Base-by-base conservation (phyloP, 805 yeast genomes). In the Kluyveromyces starmeri region DNA sequence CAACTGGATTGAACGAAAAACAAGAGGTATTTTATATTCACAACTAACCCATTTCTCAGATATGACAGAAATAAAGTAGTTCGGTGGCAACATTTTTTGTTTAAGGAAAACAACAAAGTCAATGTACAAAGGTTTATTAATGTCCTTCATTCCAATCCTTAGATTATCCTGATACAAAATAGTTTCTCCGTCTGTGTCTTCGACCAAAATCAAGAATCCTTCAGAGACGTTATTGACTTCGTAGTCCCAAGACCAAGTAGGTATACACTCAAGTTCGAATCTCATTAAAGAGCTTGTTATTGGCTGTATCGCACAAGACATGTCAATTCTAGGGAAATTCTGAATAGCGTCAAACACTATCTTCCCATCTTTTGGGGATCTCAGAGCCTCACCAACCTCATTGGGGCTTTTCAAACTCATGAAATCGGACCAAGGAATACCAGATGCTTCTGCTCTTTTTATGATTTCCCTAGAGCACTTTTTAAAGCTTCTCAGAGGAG, bases 11-110 rank as follows among this genome's bases (percentile, higher is more conserved):
- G 41, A 39, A 17, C 41, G 46, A 10, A 54, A 34, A 37, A 74
- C 55, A 1, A 85, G 64, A 0, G 95, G 83, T 1, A 70, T 51
- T 39, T 70, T 72, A 41, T 68, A 64, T 36, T 73, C 83, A 38
- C 85, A 74, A 41, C 83, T 88, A 4, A 86, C 58, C 98, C 97
- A 92, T 39, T 68, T 73, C 38, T 88, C 94, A 38, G 94, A 84
- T 2, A 81, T 58, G 9, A 88, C 54, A 0, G 80, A 66, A 4
- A 86, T 68, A 54, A 81, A 84, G 43, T 80, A 76, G 45, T 75
- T 78, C 0, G 96, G 95, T 1, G 88, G 82, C 10, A 62, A 30
- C 10, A 37, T 34, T 12, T 42, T 42, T 23, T 56, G 54, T 8
- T 45, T 37, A 10, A 55, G 31, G 15, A 68, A 54, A 3, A 88